Evolutionary conservation across 768 basidiomycete genomes (phyloP).

Genomic region (Boletus reticuloceps): DNA sequence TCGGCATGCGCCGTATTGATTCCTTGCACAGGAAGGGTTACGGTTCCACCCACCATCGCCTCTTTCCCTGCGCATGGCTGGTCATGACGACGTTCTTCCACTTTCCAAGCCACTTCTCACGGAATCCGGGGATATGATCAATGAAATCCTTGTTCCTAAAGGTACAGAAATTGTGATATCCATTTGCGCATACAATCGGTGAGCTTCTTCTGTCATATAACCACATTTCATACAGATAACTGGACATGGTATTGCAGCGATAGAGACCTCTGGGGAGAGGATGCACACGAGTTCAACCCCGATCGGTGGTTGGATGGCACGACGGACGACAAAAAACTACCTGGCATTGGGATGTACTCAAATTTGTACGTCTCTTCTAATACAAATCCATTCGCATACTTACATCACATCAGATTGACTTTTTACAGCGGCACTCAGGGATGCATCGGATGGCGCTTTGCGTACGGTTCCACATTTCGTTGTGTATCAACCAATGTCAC

Average conservation of each 20-base stretch:
- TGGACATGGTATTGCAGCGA: constrained; percentile 1
- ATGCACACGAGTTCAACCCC: constrained; percentile 21
- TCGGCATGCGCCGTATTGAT: constrained; percentile 13
- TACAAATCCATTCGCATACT: neutral
- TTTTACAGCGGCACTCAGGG: constrained; percentile 13
- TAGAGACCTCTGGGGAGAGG: constrained; percentile 25
- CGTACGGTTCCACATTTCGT: constrained; percentile 9
- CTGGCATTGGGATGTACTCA: constrained; percentile 14
- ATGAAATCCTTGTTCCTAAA: constrained; percentile 46
- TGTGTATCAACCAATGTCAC: neutral
- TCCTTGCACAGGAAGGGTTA: constrained; percentile 38
- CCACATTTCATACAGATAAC: neutral
- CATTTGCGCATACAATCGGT: constrained; percentile 59
- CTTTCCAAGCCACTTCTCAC: constrained; percentile 51
- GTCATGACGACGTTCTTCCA: constrained; percentile 54
- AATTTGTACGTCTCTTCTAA: constrained; percentile 3
- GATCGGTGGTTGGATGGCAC: constrained; percentile 7
- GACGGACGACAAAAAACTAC: neutral
- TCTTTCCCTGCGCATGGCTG: constrained; percentile 46
- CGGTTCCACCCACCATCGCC: constrained; percentile 47
- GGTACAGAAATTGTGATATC: constrained; percentile 49
- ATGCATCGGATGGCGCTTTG: constrained; percentile 30
- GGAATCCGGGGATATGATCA: constrained; percentile 40
- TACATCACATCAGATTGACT: constrained; percentile 7
- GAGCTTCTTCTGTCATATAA: neutral